phyloP scores from a whole-genome alignment of 1,139 yeast genomes.

The Yamadazyma dendronema region DNA sequence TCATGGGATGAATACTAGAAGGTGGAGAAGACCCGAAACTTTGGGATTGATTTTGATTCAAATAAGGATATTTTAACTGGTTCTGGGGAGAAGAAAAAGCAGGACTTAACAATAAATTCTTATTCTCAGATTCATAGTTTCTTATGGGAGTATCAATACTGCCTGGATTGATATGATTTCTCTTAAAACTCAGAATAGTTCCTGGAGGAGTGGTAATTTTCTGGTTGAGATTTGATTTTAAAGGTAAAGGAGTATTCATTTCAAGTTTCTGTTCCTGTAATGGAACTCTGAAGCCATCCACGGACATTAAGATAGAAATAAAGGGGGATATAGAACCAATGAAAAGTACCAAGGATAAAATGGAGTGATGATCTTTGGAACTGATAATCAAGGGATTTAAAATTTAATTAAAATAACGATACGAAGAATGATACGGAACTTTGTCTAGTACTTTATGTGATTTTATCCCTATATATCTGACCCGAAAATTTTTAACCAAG shows the following conservation, averaged over 20 bases:
- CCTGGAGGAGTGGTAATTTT: slow-evolving; percentile 42
- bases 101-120: slow-evolving; percentile 34
- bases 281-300: slow-evolving; percentile 18
- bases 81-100: slow-evolving; percentile 50
- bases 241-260: slow-evolving; percentile 17
- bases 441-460: no score
- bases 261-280: slow-evolving; percentile 16
- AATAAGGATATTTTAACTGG: slow-evolving; percentile 9
- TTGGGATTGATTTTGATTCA: not conserved
- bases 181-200: slow-evolving; percentile 14
- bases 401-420: not conserved
- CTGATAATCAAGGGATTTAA: not conserved
- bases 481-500: slow-evolving; percentile 5
- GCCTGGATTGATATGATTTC: slow-evolving; percentile 6
- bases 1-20: not conserved
- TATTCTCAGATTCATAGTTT: slow-evolving; percentile 10
- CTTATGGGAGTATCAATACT: slow-evolving; percentile 20
- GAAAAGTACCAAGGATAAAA: no score
- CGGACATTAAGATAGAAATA: slow-evolving; percentile 9
- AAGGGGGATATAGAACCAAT: no score
- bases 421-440: no score
- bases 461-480: no score
- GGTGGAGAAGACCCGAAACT: slow-evolving; percentile 10
- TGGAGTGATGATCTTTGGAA: no score
- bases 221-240: slow-evolving; percentile 11